Base-by-base conservation (phyloP, 2,329 filamentous ascomycete species). In the Stagonosporopsis tanaceti region DNA sequence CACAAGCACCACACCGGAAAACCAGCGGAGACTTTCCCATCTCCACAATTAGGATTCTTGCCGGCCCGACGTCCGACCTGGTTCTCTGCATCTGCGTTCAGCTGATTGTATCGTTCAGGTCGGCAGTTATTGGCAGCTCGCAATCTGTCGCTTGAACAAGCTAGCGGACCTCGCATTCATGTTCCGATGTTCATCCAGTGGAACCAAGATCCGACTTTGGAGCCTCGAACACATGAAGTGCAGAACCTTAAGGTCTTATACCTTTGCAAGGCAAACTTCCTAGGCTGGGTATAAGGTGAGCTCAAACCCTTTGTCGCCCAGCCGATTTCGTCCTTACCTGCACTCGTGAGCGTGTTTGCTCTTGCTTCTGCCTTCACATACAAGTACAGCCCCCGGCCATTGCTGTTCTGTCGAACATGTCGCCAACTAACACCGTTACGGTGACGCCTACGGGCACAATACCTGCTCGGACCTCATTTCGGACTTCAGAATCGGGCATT, bases 361-460 rank as follows among this genome's bases (percentile, higher is more conserved):
- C 11, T 24, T 51, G 7, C 1, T 4, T 12, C 20, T 27, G 11
- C 8, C n/a, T 32, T 51, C 5, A 39, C 11, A 39, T 6, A 30
- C 6, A 39, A 11, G 24, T 14, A 32, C 6, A 6, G 28, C n/a
- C 2, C 20, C 14, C 11, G 28, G 20, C n/a, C 28, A 20, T 40
- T n/a, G 30, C 24, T 37, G 12, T 32, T 8, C 20, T 9, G 14
- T 32, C 40, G 6, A 53, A 27, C 24, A 61, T 62, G 57, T 57
- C 57, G 27, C 47, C 45, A n/a, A 64, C 60, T 2, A 50, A 56
- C 20, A 64, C 62, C 8, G 44, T 42, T 6, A 62, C 38, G 2
- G 39, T 46, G 47, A 54, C 47, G 8, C 42, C 44, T 32, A 35
- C 53, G 11, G 47, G 25, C 17, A 53, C 41, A 7, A 40, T 22